Percentiles rank a stretch among this genome's conserved stretches.
Conservation (phyloP, 345 rosid genomes). For the Gossypium sturtianum region DNA sequence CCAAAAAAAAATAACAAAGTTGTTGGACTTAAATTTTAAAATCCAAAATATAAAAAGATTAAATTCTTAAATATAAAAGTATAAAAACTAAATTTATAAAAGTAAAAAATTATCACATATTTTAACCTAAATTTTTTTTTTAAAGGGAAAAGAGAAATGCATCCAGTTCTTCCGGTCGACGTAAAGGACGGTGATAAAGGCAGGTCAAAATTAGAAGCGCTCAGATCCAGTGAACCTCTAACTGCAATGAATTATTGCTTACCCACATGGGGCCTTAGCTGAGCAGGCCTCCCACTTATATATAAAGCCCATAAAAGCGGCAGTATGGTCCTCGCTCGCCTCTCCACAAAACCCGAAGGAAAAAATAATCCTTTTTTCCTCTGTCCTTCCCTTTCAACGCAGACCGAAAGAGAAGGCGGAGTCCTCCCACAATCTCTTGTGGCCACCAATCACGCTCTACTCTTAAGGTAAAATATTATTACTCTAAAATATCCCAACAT, state of each 20-base stretch:
- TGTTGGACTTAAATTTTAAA: too few species aligned
- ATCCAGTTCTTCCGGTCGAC: too few species aligned
- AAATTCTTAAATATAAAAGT: too few species aligned
- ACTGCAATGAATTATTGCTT: not conserved
- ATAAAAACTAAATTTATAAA: too few species aligned
- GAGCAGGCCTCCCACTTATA: not conserved
- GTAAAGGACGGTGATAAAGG: too few species aligned
- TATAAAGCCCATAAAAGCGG: conserved; percentile 23
- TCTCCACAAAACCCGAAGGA: conserved; percentile 18
- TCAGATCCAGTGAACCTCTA: not conserved
- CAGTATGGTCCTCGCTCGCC: conserved; percentile 10
- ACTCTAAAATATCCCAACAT: not conserved
- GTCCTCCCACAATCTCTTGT: conserved; percentile 17
- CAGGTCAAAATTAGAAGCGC: not conserved
- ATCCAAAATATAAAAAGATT: too few species aligned
- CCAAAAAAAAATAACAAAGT: too few species aligned
- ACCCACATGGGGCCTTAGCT: not conserved
- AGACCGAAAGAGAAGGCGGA: conserved; percentile 36
- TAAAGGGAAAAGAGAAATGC: too few species aligned
- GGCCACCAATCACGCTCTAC: conserved; percentile 16
- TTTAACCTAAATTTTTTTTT: too few species aligned
- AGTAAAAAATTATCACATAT: too few species aligned
- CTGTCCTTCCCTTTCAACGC: conserved; percentile 20
- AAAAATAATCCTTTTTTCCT: not conserved
- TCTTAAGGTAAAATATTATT: not conserved